A percentile compares a stretch with the other conserved stretches of the same genome.
These are phyloP conservation scores for Xylaria telfairii DNA, from an alignment of 495 filamentous ascomycete species.

Conservation along the genomic window DNA sequence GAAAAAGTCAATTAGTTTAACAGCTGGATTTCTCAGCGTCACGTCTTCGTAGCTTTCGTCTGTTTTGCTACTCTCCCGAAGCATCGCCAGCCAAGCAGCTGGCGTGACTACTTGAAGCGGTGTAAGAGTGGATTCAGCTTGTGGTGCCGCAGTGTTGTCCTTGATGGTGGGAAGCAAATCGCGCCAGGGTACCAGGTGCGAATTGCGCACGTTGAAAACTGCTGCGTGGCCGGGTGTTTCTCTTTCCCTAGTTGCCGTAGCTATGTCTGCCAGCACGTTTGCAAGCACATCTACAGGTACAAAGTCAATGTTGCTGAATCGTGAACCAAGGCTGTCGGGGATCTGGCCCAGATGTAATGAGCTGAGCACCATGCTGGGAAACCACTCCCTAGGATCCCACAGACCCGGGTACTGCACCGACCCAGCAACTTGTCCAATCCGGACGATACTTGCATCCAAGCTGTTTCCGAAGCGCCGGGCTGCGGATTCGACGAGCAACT, in stretches of 20 bases:
- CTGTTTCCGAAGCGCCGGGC: conserved; percentile 20
- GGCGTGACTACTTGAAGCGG: neutral
- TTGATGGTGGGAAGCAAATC: neutral
- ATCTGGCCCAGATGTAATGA: conserved; percentile 45
- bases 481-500: conserved; percentile 55
- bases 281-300: conserved; percentile 52
- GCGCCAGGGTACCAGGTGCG: neutral
- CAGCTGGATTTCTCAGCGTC: neutral
- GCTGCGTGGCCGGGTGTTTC: neutral
- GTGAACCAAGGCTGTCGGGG: conserved; percentile 43
- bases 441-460: conserved; percentile 48
- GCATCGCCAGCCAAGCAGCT: neutral
- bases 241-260: conserved; percentile 12
- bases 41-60: neutral
- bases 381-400: conserved; percentile 64
- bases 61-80: neutral
- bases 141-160: neutral
- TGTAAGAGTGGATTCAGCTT: neutral
- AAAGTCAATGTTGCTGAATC: conserved; percentile 56
- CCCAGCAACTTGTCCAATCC: conserved; percentile 64
- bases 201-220: conserved; percentile 10
- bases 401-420: conserved; percentile 45
- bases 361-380: conserved; percentile 53
- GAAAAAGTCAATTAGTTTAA: conserved; percentile 13
- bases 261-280: conserved; percentile 37